phyloP scores from a whole-genome alignment of 257 asterid species.

The Solanum pinnatisectum region DNA sequence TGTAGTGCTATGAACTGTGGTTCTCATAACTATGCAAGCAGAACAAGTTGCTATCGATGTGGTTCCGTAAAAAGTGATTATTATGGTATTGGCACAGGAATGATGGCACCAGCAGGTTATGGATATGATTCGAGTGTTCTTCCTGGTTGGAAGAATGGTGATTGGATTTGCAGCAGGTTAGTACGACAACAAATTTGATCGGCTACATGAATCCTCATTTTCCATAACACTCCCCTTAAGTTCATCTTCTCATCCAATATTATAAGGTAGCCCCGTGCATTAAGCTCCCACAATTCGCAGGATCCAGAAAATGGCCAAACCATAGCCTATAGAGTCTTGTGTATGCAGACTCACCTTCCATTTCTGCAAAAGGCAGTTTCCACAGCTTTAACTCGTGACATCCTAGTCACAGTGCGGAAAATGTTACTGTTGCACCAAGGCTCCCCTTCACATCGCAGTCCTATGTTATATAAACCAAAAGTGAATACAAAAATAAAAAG shows the following conservation, averaged over 20 bases:
- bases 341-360: background rate
- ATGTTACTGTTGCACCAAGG: background rate
- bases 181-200: background rate
- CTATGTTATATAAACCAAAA: background rate
- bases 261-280: background rate
- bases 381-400: background rate
- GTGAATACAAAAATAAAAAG: background rate
- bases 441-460: background rate
- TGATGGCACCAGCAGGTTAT: constrained; percentile 14
- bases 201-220: background rate
- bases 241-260: background rate
- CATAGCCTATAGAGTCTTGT: background rate
- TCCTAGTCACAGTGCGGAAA: background rate
- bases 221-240: background rate
- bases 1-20: constrained; percentile 61
- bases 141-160: constrained; percentile 91
- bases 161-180: constrained; percentile 78
- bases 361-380: background rate
- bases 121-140: constrained; percentile 28
- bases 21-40: constrained; percentile 79
- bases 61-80: constrained; percentile 38
- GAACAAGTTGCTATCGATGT: constrained; percentile 60
- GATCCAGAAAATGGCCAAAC: background rate
- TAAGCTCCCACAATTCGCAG: background rate
- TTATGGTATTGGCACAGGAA: constrained; percentile 23